Base-by-base conservation (phyloP, 2,329 filamentous ascomycete genomes). In the Beauveria sp. region DNA sequence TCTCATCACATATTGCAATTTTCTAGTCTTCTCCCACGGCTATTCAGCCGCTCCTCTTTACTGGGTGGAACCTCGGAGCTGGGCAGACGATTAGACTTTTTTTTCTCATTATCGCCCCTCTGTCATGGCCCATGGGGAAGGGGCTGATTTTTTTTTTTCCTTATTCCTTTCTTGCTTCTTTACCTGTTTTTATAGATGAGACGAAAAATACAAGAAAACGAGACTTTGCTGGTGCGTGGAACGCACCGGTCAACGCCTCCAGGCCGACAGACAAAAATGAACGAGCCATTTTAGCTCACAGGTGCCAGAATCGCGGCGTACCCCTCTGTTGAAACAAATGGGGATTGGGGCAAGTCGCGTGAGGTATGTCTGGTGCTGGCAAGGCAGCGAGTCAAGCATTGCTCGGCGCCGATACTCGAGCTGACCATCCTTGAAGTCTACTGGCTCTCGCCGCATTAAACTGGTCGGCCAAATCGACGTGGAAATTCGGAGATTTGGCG, bases 291-390 rank as follows among this genome's bases (percentile, higher is more conserved):
- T 55, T 37, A 9, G 26, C 24, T 18, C 43, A 7, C 10, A 9
- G 24, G 53, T 47, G 18, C 37, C 37, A 34, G 30, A 12, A 34
- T 26, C 48, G 28, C 18, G 54, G 54, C 54, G 26, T 55, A 16
- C 24, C 18, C 16, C 41, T 55, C 10, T 7, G n/a, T 22, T 41
- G 8, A 55, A 55, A 55, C 54, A 46, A 47, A 34, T 44, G 54
- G 44, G 44, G 44, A 37, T 12, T 57, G 55, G 18, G 44, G 41
- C 55, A 56, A 47, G 55, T 57, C 55, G 55, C 44, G 44, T 57
- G 55, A 57, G 55, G 28, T 28, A 40, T 48, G 30, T 44, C 14
- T 22, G 44, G 20, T 14, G n/a, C 26, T 34, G 22, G 55, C n/a
- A 41, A 9, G 28, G 20, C 22, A 12, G 55, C 55, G 55, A 57